phyloP scores from a whole-genome alignment of 177 flowering plant genomes.

The Vitis hybrid region DNA sequence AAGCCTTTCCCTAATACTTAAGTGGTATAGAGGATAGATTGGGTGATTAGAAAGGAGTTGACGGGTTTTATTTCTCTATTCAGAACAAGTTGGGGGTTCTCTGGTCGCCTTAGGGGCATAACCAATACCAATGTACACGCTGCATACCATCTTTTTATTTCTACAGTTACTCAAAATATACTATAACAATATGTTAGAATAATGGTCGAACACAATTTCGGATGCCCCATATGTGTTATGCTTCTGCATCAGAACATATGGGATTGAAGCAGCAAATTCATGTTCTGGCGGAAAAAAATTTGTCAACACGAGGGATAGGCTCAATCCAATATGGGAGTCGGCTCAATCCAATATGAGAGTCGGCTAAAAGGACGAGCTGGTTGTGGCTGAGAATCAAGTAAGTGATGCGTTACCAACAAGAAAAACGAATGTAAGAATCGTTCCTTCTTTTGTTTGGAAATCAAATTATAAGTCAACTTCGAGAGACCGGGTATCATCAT shows the following conservation, averaged over 20 bases:
- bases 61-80: no score
- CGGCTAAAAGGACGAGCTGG: constrained; percentile 15
- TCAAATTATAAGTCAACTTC: constrained; percentile 42
- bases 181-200: no score
- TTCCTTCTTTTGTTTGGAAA: background rate
- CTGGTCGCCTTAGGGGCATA: no score
- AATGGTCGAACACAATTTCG: no score
- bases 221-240: no score
- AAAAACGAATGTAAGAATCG: constrained; percentile 6
- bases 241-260: background rate
- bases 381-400: constrained; percentile 18
- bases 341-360: background rate
- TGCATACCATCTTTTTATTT: no score
- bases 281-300: background rate
- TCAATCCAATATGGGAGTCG: background rate
- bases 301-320: background rate
- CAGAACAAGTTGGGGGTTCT: no score
- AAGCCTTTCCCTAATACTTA: no score
- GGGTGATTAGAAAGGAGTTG: no score
- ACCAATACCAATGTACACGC: no score
- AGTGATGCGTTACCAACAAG: constrained; percentile 6
- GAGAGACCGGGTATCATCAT: constrained; percentile 21
- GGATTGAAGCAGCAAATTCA: background rate
- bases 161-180: no score
- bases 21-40: no score